These are phyloP conservation scores for Chalaropsis ovoidea DNA, from an alignment of 2,329 filamentous ascomycete genomes.

Conservation along the genomic window DNA sequence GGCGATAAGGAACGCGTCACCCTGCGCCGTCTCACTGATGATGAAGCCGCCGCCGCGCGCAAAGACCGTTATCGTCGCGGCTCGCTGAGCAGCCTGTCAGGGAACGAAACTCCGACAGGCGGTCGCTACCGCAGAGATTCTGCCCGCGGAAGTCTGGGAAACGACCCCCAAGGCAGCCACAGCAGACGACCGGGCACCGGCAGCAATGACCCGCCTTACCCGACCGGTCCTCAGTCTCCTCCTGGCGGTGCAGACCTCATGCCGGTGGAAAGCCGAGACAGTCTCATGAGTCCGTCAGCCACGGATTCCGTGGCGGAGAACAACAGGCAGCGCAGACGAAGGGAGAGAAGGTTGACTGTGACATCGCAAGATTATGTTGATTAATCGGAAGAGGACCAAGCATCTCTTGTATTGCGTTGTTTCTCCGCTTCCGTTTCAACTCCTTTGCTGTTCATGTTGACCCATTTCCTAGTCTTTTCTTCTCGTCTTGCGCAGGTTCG, in stretches of 20 bases:
- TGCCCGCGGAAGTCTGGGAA: conserved; percentile 17
- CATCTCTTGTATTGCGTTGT: conserved; percentile 5
- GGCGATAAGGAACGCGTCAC: conserved; percentile 49
- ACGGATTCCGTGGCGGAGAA: conserved; percentile 40
- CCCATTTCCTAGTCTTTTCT: neutral
- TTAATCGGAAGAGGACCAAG: neutral
- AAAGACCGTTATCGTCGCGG: conserved; percentile 36
- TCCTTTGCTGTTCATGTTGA: conserved; percentile 1
- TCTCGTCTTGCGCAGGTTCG: neutral
- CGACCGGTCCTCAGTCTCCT: conserved; percentile 36
- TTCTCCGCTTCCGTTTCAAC: neutral
- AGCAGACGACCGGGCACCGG: conserved; percentile 34
- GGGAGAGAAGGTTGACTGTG: conserved; percentile 42
- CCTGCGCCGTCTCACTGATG: conserved; percentile 50
- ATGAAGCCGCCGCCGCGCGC: conserved; percentile 39
- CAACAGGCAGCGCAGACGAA: conserved; percentile 42
- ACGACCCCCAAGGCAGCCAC: conserved; percentile 19
- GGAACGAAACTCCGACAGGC: conserved; percentile 42
- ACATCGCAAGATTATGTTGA: conserved; percentile 20
- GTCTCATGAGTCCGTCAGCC: conserved; percentile 41
- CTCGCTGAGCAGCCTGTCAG: conserved; percentile 49
- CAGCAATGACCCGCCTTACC: conserved; percentile 53
- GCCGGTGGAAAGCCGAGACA: conserved; percentile 39
- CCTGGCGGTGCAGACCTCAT: conserved; percentile 38
- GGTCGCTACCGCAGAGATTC: conserved; percentile 46